These are phyloP conservation scores for Myxozyma udenii DNA, from an alignment of 805 yeast genomes.

Conservation along the genomic window DNA sequence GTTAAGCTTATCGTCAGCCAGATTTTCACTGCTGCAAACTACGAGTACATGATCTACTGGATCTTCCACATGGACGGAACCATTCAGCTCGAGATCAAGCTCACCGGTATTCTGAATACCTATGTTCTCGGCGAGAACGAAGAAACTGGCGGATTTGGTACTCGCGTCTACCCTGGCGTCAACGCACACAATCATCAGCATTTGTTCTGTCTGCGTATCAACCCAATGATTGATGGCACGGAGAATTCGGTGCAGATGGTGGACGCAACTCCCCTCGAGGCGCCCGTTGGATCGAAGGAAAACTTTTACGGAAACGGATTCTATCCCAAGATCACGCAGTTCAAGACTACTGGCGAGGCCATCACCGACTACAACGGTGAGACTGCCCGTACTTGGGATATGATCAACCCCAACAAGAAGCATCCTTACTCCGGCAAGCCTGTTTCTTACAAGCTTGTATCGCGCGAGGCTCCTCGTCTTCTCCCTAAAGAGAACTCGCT, in stretches of 20 bases:
- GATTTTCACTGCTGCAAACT: constrained; percentile 82
- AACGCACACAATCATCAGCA: constrained; percentile 88
- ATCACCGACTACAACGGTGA: constrained; percentile 57
- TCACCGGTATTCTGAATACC: constrained; percentile 81
- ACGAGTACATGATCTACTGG: constrained; percentile 83
- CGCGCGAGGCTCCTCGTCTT: constrained; percentile 68
- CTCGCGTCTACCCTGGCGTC: constrained; percentile 72
- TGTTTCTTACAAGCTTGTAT: constrained; percentile 71
- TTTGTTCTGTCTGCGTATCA: constrained; percentile 70
- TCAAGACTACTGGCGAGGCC: constrained; percentile 59
- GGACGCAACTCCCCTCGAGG: constrained; percentile 61
- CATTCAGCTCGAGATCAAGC: constrained; percentile 71
- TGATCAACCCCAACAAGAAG: constrained; percentile 65
- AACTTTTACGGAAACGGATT: constrained; percentile 79
- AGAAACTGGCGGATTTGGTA: constrained; percentile 72
- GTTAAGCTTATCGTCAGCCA: constrained; percentile 71
- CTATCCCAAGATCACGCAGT: constrained; percentile 60
- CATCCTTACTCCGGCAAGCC: constrained; percentile 73
- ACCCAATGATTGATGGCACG: constrained; percentile 79
- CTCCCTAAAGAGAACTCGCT: constrained; percentile 71
- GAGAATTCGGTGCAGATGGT: constrained; percentile 67
- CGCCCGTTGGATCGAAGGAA: constrained; percentile 61
- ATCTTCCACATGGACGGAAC: constrained; percentile 80
- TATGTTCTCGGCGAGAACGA: constrained; percentile 62
- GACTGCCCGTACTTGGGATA: constrained; percentile 73